A percentile compares a stretch with the other conserved stretches of the same genome.
Evolutionary conservation across 495 filamentous ascomycete genomes (phyloP).

Genomic region (Hypoxylon lienhwacheense): DNA sequence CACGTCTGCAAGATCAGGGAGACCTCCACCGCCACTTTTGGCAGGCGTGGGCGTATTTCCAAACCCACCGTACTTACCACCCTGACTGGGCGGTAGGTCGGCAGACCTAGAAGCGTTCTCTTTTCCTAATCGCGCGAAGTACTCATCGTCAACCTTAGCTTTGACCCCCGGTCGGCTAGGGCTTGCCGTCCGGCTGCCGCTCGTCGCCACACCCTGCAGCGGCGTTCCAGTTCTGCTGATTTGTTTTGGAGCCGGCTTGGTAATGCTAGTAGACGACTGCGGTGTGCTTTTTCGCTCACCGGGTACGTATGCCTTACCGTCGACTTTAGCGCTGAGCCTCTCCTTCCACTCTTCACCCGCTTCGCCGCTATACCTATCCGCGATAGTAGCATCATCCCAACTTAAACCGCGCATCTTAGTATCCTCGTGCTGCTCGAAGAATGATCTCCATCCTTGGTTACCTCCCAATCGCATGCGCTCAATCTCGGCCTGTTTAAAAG

Average conservation of each 20-base stretch:
- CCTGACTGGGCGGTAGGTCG: slow-evolving; percentile 78
- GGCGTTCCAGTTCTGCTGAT: slow-evolving; percentile 42
- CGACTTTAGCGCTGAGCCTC: slow-evolving; percentile 78
- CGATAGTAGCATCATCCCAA: slow-evolving; percentile 80
- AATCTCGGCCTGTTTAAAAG: slow-evolving; percentile 86
- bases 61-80: slow-evolving; percentile 90
- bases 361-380: slow-evolving; percentile 81
- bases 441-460: slow-evolving; percentile 80
- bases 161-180: slow-evolving; percentile 49
- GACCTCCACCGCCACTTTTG: slow-evolving; percentile 39
- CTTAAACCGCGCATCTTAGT: slow-evolving; percentile 59
- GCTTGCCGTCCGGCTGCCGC: slow-evolving; percentile 66
- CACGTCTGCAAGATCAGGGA: slow-evolving; percentile 77
- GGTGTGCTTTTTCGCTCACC: slow-evolving; percentile 54
- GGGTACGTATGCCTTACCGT: slow-evolving; percentile 77
- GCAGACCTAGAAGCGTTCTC: slow-evolving; percentile 78
- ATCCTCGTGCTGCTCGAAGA: slow-evolving; percentile 72
- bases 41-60: slow-evolving; percentile 66
- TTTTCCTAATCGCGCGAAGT: slow-evolving; percentile 79
- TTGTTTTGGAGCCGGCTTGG: slow-evolving; percentile 40
- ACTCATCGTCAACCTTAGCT: slow-evolving; percentile 74
- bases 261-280: slow-evolving; percentile 41
- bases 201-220: slow-evolving; percentile 71
- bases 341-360: slow-evolving; percentile 97
- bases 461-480: slow-evolving; percentile 84